Percentiles rank a stretch among this genome's conserved stretches.
phyloP scores from a whole-genome alignment of 495 filamentous ascomycete genomes.

The Wilcoxina mikolae region DNA sequence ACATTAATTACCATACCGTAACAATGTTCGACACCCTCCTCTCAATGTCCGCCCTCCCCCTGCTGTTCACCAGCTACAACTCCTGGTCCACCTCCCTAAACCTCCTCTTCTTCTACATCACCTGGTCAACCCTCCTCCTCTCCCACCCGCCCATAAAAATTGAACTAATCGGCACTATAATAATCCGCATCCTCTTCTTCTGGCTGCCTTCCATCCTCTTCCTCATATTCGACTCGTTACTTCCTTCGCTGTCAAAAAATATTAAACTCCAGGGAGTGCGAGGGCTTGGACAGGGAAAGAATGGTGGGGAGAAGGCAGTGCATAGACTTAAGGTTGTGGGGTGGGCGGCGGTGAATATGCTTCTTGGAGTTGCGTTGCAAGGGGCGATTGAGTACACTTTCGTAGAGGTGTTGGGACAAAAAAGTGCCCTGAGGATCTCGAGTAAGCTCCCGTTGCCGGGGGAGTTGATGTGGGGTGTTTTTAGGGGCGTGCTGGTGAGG shows the following conservation, averaged over 20 bases:
- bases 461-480: constrained; percentile 40
- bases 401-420: constrained; percentile 36
- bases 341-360: constrained; percentile 52
- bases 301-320: neutral
- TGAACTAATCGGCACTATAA: constrained; percentile 54
- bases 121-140: constrained; percentile 71
- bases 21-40: constrained; percentile 46
- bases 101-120: constrained; percentile 75
- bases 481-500: constrained; percentile 37
- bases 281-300: constrained; percentile 32
- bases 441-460: constrained; percentile 48
- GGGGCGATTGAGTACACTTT: constrained; percentile 42
- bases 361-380: constrained; percentile 43
- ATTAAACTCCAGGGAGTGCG: constrained; percentile 55
- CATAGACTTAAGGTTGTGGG: constrained; percentile 29
- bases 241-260: constrained; percentile 49
- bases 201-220: constrained; percentile 57
- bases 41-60: constrained; percentile 53
- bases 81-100: constrained; percentile 69
- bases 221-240: constrained; percentile 53
- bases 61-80: constrained; percentile 42
- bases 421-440: constrained; percentile 44
- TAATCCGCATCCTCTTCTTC: constrained; percentile 56
- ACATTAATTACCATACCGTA: neutral
- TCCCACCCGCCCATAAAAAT: constrained; percentile 61